These are phyloP conservation scores for Pseudogymnoascus sp. DNA, from an alignment of 2,329 filamentous ascomycete species.

Conservation along the genomic window DNA sequence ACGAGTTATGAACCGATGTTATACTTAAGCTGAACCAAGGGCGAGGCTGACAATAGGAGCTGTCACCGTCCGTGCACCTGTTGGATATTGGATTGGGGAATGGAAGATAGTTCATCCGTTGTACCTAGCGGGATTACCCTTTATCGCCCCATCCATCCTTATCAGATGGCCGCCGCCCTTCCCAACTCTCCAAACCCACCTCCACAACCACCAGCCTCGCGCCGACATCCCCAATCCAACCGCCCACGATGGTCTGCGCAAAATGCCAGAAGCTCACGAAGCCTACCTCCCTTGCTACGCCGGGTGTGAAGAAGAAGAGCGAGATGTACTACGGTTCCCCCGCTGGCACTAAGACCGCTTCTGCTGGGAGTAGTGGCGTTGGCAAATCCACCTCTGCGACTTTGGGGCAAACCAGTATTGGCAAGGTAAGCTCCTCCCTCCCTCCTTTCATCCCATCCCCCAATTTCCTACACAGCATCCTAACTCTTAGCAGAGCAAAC, in stretches of 20 bases:
- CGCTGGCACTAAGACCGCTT: conserved; percentile 20
- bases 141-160: neutral
- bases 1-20: neutral
- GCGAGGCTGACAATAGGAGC: neutral
- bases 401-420: conserved; percentile 47
- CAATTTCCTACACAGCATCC: too few species aligned
- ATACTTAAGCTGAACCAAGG: neutral
- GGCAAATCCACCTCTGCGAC: conserved; percentile 39
- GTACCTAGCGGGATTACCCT: neutral
- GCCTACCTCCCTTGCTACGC: conserved; percentile 52
- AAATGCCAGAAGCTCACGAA: conserved; percentile 55
- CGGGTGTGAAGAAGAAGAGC: conserved; percentile 56
- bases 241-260: conserved; percentile 48
- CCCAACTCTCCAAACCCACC: neutral
- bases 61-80: neutral
- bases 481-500: too few species aligned
- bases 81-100: neutral
- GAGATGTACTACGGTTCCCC: conserved; percentile 58
- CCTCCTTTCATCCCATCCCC: neutral
- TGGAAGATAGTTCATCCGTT: neutral
- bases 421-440: conserved; percentile 38
- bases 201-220: neutral
- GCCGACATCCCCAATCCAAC: neutral
- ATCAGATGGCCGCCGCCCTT: neutral
- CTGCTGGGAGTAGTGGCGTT: conserved; percentile 33